These are phyloP conservation scores for Sphaerostilbella broomeana DNA, from an alignment of 2,329 filamentous ascomycete genomes.

Conservation along the genomic window DNA sequence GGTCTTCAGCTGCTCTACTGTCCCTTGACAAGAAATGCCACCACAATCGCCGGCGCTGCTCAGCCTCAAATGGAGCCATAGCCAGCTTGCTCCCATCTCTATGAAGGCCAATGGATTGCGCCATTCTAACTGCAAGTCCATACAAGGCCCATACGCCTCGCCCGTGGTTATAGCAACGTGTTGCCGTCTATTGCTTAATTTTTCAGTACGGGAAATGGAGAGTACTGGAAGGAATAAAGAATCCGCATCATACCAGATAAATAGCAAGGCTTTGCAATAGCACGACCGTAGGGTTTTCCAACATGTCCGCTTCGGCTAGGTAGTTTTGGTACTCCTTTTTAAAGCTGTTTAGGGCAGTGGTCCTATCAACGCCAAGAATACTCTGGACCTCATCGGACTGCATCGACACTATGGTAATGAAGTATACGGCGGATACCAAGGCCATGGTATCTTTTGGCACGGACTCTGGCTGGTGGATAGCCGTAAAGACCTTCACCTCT, in stretches of 20 bases:
- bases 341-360: conserved; percentile 22
- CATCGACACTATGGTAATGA: conserved; percentile 37
- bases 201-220: neutral
- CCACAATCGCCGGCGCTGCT: conserved; percentile 51
- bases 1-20: conserved; percentile 46
- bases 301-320: conserved; percentile 32
- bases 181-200: conserved; percentile 16
- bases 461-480: conserved; percentile 22
- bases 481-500: conserved; percentile 28
- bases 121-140: conserved; percentile 40
- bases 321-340: conserved; percentile 32
- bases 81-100: conserved; percentile 40
- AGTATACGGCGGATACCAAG: conserved; percentile 45
- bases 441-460: conserved; percentile 26
- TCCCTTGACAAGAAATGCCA: conserved; percentile 47
- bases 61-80: conserved; percentile 46
- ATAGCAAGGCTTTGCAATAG: conserved; percentile 31
- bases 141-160: conserved; percentile 34
- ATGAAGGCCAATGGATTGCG: conserved; percentile 48
- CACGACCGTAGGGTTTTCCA: conserved; percentile 32
- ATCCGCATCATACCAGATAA: conserved; percentile 32
- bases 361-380: conserved; percentile 20
- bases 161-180: conserved; percentile 28
- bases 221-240: too few relatives aligned
- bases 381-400: conserved; percentile 28